Evolutionary conservation across 2,329 filamentous ascomycete species (phyloP).

Genomic region (Trichoderma sp.): DNA sequence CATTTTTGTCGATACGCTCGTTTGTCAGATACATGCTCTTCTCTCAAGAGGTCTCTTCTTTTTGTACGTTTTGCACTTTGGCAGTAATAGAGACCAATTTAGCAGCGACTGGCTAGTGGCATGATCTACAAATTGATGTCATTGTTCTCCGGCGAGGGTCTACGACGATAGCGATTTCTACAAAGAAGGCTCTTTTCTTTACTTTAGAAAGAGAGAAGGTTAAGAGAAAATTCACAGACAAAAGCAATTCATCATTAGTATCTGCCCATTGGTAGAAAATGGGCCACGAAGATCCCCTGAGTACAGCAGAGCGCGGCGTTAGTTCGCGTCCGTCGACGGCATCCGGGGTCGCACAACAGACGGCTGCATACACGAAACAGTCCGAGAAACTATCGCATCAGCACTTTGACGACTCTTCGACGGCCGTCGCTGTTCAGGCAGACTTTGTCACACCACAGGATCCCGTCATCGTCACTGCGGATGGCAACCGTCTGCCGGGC

Average conservation of each 20-base stretch:
- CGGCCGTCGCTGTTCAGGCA: constrained; percentile 61
- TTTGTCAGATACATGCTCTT: neutral
- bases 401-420: constrained; percentile 37
- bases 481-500: constrained; percentile 68
- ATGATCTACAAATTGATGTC: constrained; percentile 6
- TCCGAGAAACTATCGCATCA: constrained; percentile 59
- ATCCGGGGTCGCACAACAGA: constrained; percentile 44
- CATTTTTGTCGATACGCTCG: neutral
- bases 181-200: neutral
- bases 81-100: neutral
- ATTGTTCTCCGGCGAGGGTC: neutral
- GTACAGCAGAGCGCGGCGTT: neutral
- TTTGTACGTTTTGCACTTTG: neutral
- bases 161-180: neutral
- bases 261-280: neutral
- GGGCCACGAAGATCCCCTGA: constrained; percentile 9
- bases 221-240: neutral
- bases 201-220: neutral
- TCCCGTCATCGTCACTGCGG: constrained; percentile 69
- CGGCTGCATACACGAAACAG: constrained; percentile 64
- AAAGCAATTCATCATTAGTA: neutral
- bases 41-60: neutral
- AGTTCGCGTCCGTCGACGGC: constrained; percentile 30
- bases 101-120: neutral
- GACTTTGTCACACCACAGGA: constrained; percentile 71